Conservation (phyloP, 2,329 filamentous ascomycete species). For the Mycosphaerella sp. region DNA sequence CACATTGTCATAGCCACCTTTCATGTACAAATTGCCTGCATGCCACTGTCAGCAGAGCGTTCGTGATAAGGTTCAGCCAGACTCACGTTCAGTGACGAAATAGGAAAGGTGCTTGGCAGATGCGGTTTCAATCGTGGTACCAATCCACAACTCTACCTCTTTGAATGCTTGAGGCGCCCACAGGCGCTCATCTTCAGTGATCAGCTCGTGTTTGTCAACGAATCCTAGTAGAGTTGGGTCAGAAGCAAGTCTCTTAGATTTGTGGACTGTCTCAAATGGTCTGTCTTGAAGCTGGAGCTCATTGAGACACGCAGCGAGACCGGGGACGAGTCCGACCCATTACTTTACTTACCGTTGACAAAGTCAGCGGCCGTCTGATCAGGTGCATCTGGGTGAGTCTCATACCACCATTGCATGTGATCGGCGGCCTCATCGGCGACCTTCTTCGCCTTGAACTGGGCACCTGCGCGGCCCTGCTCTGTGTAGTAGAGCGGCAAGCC, state of each 20-base stretch:
- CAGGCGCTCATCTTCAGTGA: constrained; percentile 39
- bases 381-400: constrained; percentile 38
- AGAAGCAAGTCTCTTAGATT: no score
- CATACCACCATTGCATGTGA: constrained; percentile 40
- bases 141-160: constrained; percentile 42
- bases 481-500: constrained; percentile 41
- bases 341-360: constrained; percentile 28
- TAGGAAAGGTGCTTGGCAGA: constrained; percentile 41
- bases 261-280: no score
- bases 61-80: neutral
- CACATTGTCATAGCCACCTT: constrained; percentile 42
- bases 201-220: constrained; percentile 38
- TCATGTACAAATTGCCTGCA: constrained; percentile 40
- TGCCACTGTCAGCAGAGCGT: neutral
- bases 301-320: no score
- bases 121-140: constrained; percentile 39
- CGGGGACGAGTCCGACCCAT: no score
- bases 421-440: constrained; percentile 43
- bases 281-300: no score
- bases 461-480: constrained; percentile 39
- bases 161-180: constrained; percentile 43
- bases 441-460: constrained; percentile 45
- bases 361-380: constrained; percentile 39
- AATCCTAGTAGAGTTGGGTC: constrained; percentile 22
- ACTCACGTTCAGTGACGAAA: constrained; percentile 38